Evolutionary conservation across 2,329 filamentous ascomycete species (phyloP), one percentile per base, ranked within the genome.

Genomic region (Arthrobotrys pseudoclavata): DNA sequence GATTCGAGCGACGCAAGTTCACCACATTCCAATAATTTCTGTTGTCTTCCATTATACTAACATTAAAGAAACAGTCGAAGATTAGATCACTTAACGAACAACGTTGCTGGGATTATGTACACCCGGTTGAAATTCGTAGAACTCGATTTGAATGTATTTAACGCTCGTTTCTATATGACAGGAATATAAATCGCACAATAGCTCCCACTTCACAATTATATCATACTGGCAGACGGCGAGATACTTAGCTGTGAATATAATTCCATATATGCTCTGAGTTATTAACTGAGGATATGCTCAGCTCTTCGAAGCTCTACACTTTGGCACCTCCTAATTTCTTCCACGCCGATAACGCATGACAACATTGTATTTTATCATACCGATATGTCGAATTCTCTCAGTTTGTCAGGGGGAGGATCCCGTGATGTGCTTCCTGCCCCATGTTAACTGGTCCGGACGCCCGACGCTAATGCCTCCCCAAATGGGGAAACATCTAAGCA

Each of bases 261-360:
- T 53, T 52, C 12, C 12, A 55, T 34, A 52, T 18, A 34, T 15
- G 3, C 29, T 18, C 13, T 53, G 50, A 18, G 24, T 9, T 20
- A 55, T 55, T 55, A n/a, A 26, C 12, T 5, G 10, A 1, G 20
- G 20, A 13, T 50, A 24, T 31, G 52, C 37, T 55, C 52, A 55
- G 52, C 52, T 20, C 15, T 34, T 31, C 1, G 4, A 10, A 29
- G n/a, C 5, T 22, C 18, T 57, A 29, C 52, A 18, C 50, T 53
- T 53, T 53, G 1, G 50, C 15, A n/a, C 1, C 13, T 18, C 4
- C 12, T 57, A 31, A 57, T 37, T 57, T 37, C 47, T 24, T 24
- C 55, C 34, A 42, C 55, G 55, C 34, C 55, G 42, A 42, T 34
- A 60, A 60, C 34, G 55, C 55, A 60, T 60, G 34, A 57, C 29